These are phyloP conservation scores for Phytophthora parvispora DNA, from an alignment of 352 stramenopile species.

Conservation along the genomic window DNA sequence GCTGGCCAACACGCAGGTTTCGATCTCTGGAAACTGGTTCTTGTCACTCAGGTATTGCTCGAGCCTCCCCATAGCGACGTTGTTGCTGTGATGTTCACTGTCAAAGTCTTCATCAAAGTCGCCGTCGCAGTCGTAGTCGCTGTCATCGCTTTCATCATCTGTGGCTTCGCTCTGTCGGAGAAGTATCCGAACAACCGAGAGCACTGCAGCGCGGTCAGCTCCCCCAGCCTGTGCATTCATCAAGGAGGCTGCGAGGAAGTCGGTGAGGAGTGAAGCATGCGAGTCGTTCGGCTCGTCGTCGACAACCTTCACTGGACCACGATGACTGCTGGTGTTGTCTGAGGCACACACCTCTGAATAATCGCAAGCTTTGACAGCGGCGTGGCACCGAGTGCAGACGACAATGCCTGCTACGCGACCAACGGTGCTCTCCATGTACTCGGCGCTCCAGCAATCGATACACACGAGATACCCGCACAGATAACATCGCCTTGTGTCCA, in stretches of 20 bases:
- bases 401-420: conserved; percentile 31
- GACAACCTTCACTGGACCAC: conserved; percentile 23
- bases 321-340: conserved; percentile 16
- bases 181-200: conserved; percentile 45
- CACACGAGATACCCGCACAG: conserved; percentile 38
- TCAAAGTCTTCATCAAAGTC: conserved; percentile 4
- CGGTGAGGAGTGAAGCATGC: conserved; percentile 22
- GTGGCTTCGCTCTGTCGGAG: conserved; percentile 23
- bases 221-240: conserved; percentile 12
- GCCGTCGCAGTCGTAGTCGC: not conserved
- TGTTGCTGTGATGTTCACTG: not conserved
- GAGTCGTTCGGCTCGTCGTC: conserved; percentile 17
- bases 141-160: not conserved
- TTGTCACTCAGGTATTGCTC: conserved; percentile 21
- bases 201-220: conserved; percentile 22
- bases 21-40: conserved; percentile 17
- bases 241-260: conserved; percentile 44
- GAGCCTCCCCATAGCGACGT: conserved; percentile 9
- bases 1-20: conserved; percentile 45
- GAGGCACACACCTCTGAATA: conserved; percentile 27
- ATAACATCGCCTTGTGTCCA: conserved; percentile 35
- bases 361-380: conserved; percentile 32
- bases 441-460: conserved; percentile 30
- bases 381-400: conserved; percentile 28
- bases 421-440: conserved; percentile 32